Base-by-base conservation (phyloP, 306 rosid species). In the Ceratonia siliqua region DNA sequence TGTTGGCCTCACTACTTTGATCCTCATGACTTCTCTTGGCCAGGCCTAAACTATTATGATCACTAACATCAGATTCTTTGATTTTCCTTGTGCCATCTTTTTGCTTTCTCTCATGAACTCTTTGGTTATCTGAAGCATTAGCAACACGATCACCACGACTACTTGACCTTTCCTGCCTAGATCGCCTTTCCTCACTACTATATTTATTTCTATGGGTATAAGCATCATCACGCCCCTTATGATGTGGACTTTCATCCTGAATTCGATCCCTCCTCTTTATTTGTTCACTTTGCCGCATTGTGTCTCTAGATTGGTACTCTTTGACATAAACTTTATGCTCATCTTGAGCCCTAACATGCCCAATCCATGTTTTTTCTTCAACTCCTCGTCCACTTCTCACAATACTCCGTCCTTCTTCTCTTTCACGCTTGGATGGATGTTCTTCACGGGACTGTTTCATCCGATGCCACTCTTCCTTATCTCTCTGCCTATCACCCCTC, bases 381-480 rank as follows among this genome's bases (percentile, higher is more conserved):
- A 78, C 68, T 59, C 81, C 86, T 62, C 93, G 89, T 56, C 89
- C 98, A 74, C 88, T 80, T 85, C 94, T 89, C 75, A 75, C 35
- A 68, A 87, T 71, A 76, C 75, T 79, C 41, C 92, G 74, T 68
- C 92, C 96, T 46, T 93, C 98, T 62, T 90, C 96, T 82, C 91
- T 82, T 65, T 94, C 92, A 17, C 90, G 92, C 88, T 88, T 94
- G 52, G 87, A 74, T 81, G 77, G 59, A 66, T 71, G 86, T 79
- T 88, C 98, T 81, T 91, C 98, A 61, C 87, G 92, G 70, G 94
- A 57, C 68, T 85, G 96, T 82, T 91, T 93, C 73, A 75, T 15
- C 81, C 97, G 82, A 55, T 78, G 93, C 98, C 98, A 91, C 43
- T 93, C 94, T 62, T 89, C 97, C 82, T 84, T 88, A 62, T 91